Percentiles rank a stretch among this genome's conserved stretches.
These are phyloP conservation scores for Didymella arachidicola DNA, from an alignment of 2,329 filamentous ascomycete genomes.

Conservation along the genomic window DNA sequence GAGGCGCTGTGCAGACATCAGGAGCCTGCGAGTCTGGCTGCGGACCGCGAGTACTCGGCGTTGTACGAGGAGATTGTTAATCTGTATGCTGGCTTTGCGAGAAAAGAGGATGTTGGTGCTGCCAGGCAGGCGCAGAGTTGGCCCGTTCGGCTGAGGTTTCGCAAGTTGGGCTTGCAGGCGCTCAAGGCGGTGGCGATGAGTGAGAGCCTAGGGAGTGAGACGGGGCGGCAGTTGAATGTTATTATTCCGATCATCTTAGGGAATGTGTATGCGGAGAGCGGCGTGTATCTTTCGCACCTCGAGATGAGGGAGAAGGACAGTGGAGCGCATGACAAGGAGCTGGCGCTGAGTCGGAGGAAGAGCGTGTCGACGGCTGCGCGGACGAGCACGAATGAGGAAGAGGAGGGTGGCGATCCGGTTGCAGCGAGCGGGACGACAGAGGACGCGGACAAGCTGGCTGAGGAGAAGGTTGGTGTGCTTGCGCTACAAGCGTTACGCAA, in stretches of 20 bases:
- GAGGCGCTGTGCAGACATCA: conserved; percentile 88
- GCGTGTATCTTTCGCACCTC: conserved; percentile 73
- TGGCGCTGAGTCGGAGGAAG: conserved; percentile 70
- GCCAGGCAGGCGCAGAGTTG: conserved; percentile 62
- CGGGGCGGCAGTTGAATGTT: conserved; percentile 76
- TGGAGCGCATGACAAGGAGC: conserved; percentile 73
- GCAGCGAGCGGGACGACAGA: conserved; percentile 81
- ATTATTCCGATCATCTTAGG: conserved; percentile 86
- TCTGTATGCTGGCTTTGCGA: conserved; percentile 81
- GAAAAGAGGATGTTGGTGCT: conserved; percentile 57
- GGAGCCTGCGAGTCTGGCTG: conserved; percentile 83
- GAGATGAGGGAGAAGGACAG: conserved; percentile 68
- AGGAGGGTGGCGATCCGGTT: conserved; percentile 69
- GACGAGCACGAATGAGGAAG: conserved; percentile 65
- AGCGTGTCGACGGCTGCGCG: conserved; percentile 77
- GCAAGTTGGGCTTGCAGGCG: conserved; percentile 68
- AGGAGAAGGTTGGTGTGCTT: conserved; percentile 84
- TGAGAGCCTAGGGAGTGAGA: conserved; percentile 77
- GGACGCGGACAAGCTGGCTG: conserved; percentile 87
- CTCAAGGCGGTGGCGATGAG: conserved; percentile 81
- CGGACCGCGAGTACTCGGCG: conserved; percentile 81
- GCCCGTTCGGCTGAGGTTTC: conserved; percentile 73
- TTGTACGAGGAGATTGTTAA: conserved; percentile 85
- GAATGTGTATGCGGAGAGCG: conserved; percentile 80
- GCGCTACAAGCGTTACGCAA: conserved; percentile 87